These are phyloP conservation scores for Euphorbia peplus DNA, from an alignment of 345 rosid species.

Conservation along the genomic window DNA sequence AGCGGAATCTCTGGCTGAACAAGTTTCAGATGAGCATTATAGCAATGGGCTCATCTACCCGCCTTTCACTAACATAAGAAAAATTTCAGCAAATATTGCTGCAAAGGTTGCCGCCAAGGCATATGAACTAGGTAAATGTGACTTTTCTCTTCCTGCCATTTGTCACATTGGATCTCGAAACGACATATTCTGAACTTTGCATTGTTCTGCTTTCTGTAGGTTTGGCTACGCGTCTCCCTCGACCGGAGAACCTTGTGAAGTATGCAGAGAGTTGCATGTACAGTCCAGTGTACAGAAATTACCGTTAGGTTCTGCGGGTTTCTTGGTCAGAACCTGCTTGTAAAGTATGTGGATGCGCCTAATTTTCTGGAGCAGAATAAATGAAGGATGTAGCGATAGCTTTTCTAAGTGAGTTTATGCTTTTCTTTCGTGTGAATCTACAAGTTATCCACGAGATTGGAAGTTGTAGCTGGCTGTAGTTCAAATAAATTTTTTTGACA, in stretches of 20 bases:
- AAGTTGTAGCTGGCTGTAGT: background rate
- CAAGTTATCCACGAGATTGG: background rate
- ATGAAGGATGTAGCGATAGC: background rate
- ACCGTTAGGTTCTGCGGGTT: constrained; percentile 42
- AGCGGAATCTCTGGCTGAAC: constrained; percentile 93
- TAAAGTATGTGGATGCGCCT: background rate
- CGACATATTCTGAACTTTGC: background rate
- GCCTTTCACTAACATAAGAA: constrained; percentile 78
- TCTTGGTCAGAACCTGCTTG: background rate
- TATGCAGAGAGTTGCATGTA: constrained; percentile 97
- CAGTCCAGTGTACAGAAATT: constrained; percentile 74
- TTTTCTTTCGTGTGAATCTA: background rate
- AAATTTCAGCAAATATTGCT: constrained; percentile 85
- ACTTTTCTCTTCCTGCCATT: background rate
- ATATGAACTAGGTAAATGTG: constrained; percentile 76
- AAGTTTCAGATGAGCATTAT: constrained; percentile 64
- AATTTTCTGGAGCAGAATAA: background rate
- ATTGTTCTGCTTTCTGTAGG: constrained; percentile 39
- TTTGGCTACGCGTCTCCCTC: constrained; percentile 84
- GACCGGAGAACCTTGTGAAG: constrained; percentile 66
- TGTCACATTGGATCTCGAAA: background rate
- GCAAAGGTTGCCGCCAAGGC: constrained; percentile 87
- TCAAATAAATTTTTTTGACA: background rate
- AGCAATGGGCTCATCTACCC: constrained; percentile 80
- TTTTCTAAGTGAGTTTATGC: background rate